A percentile compares a stretch with the other conserved stretches of the same genome.
phyloP scores from a whole-genome alignment of 2,329 filamentous ascomycete species.

The Salinomyces thailandicus region DNA sequence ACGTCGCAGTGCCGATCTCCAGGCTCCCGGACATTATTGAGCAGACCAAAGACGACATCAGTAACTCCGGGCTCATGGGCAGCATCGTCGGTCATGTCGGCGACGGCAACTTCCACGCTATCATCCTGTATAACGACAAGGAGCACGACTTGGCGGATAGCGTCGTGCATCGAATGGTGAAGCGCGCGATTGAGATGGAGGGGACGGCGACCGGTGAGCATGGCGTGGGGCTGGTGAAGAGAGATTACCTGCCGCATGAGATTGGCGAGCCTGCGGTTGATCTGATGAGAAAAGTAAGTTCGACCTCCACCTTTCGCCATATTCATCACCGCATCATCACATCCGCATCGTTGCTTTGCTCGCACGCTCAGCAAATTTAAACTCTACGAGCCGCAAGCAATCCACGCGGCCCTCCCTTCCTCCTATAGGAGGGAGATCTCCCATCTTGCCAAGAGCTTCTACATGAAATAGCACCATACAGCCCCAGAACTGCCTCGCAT shows the following conservation, averaged over 20 bases:
- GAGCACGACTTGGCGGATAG: slow-evolving; percentile 58
- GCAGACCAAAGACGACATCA: slow-evolving; percentile 59
- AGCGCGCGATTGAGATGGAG: slow-evolving; percentile 67
- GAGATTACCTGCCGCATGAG: slow-evolving; percentile 72
- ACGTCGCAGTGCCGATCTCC: slow-evolving; percentile 69
- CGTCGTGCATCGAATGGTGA: slow-evolving; percentile 74
- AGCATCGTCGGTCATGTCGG: slow-evolving; percentile 65
- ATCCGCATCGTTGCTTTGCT: neutral
- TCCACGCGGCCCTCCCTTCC: too few relatives aligned
- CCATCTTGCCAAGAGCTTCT: too few relatives aligned
- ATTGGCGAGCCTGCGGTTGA: slow-evolving; percentile 65
- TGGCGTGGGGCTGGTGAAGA: slow-evolving; percentile 72
- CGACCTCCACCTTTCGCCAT: too few relatives aligned
- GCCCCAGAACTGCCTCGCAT: too few relatives aligned
- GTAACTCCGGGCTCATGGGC: slow-evolving; percentile 50
- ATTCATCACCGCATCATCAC: too few relatives aligned
- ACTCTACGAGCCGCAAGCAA: neutral
- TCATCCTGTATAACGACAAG: slow-evolving; percentile 54
- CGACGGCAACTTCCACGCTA: slow-evolving; percentile 64
- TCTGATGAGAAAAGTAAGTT: slow-evolving; percentile 64
- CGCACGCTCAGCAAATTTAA: neutral
- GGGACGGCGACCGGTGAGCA: slow-evolving; percentile 81
- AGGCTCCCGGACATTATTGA: slow-evolving; percentile 64
- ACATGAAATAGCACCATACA: too few relatives aligned
- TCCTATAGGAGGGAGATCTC: too few relatives aligned